Base-by-base conservation (phyloP, 345 rosid genomes). In the Cardamine resedifolia region DNA sequence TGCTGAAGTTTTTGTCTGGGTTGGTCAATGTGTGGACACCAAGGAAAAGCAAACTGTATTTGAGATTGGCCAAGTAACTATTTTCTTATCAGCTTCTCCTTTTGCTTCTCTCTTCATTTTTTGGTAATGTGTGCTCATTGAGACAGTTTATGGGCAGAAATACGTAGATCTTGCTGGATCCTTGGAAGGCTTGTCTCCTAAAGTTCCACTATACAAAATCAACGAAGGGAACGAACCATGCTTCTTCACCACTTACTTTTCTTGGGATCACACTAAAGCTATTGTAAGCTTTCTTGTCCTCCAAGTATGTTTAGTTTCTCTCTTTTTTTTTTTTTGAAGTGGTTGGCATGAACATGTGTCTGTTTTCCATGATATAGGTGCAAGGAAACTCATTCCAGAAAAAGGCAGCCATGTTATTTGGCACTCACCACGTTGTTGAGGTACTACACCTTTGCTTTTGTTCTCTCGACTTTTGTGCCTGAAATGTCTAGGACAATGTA, bases 221-320 rank as follows among this genome's bases (percentile, higher is more conserved):
- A 82, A 86, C n/a, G 99, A 95, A 83, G 98, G 99, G 83, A 91
- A 92, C 66, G 99, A 95, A 71, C 98, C 99, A 15, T 84, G 89
- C 80, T 91, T 91, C 86, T 95, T 91, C 80, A 88, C 98, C 23
- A 81, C 87, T 70, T 91, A 85, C 85, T 95, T 95, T 82, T 80
- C 84, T 11, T 95, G 98, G 99, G 99, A 95, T 83, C 78, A 67
- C 65, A 49, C 85, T 77, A 92, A 86, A 84, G 84, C 98, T 61
- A 75, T 69, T 36, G 99, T 95, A 84, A 58, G 92, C 70, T 74
- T 55, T 72, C 23, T 21, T 63, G 19, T 64, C 33, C 27, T 39
- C 7, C 11, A 43, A 18, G n/a, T 41, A 36, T 63, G 43, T 59
- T 58, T 3, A 16, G 27, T 11, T 56, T 64, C 31, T 64, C 20